Conservation (phyloP, 139 green algal genomes). For the Tetratostichococcus sp. region DNA sequence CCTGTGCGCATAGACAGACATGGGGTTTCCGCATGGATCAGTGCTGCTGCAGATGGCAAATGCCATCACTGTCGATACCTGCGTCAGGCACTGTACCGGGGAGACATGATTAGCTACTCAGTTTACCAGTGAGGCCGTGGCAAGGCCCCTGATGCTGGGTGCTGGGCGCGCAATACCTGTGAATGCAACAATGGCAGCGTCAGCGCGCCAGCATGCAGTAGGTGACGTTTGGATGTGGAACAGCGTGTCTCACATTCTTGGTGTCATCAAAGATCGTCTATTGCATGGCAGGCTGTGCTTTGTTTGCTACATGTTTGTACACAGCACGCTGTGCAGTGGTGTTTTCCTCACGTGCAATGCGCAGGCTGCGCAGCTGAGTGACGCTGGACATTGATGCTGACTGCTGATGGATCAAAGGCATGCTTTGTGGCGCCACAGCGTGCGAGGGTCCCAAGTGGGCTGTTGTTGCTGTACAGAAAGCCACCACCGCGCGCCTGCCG, state of each 20-base stretch:
- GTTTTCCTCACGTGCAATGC: background rate
- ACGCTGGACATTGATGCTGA: background rate
- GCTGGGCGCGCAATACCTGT: no score
- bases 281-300: no score
- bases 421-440: background rate
- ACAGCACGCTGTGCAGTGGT: no score
- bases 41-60: no score
- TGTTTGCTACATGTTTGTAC: no score
- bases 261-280: no score
- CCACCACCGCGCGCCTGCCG: background rate
- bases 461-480: background rate
- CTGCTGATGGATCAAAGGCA: background rate
- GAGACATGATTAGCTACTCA: background rate
- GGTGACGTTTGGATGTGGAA: background rate
- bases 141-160: background rate
- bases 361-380: background rate
- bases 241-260: no score
- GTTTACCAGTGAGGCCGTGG: background rate
- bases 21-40: background rate
- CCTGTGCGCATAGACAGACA: conserved; percentile 6
- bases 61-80: no score
- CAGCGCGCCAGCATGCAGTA: background rate
- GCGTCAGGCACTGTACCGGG: no score
- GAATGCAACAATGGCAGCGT: no score
- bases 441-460: background rate